A percentile compares a stretch with the other conserved stretches of the same genome.
phyloP scores from a whole-genome alignment of 805 yeast species.

The Blastobotrys attinorum region DNA sequence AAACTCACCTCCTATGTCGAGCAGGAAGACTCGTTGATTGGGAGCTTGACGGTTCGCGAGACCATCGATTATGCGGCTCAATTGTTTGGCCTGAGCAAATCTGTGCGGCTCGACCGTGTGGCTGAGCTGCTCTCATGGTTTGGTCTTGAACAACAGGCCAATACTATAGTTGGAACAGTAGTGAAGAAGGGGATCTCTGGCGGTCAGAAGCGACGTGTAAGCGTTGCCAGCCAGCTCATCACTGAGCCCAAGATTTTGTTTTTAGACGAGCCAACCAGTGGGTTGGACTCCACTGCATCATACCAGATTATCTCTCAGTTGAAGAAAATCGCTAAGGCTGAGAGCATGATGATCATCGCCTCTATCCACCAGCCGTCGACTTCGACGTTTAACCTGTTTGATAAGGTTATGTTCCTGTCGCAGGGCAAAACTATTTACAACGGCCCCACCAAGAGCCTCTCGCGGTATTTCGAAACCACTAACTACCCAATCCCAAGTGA shows the following conservation, averaged over 20 bases:
- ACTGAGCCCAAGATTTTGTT: slow-evolving; percentile 70
- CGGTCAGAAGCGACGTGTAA: slow-evolving; percentile 73
- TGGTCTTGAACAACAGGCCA: slow-evolving; percentile 56
- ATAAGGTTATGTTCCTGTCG: slow-evolving; percentile 56
- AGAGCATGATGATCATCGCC: slow-evolving; percentile 65
- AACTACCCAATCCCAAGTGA: slow-evolving; percentile 39
- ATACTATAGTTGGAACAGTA: slow-evolving; percentile 49
- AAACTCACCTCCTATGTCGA: slow-evolving; percentile 47
- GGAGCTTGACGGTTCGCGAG: slow-evolving; percentile 66
- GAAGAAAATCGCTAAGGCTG: slow-evolving; percentile 47
- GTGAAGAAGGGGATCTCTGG: slow-evolving; percentile 63
- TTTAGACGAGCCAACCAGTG: slow-evolving; percentile 85
- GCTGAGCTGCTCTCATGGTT: slow-evolving; percentile 53
- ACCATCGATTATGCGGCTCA: slow-evolving; percentile 66
- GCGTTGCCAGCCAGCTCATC: slow-evolving; percentile 70
- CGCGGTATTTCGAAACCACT: slow-evolving; percentile 41
- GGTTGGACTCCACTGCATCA: slow-evolving; percentile 75
- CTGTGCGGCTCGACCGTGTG: slow-evolving; percentile 43
- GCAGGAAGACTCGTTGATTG: slow-evolving; percentile 68
- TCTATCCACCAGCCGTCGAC: slow-evolving; percentile 77
- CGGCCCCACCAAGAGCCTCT: slow-evolving; percentile 38
- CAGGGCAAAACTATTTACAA: slow-evolving; percentile 46
- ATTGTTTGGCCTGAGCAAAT: slow-evolving; percentile 46
- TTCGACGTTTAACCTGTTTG: slow-evolving; percentile 64
- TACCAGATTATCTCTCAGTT: slow-evolving; percentile 53